Conservation (phyloP, 352 stramenopile genomes). For the Pythium dissimile region DNA sequence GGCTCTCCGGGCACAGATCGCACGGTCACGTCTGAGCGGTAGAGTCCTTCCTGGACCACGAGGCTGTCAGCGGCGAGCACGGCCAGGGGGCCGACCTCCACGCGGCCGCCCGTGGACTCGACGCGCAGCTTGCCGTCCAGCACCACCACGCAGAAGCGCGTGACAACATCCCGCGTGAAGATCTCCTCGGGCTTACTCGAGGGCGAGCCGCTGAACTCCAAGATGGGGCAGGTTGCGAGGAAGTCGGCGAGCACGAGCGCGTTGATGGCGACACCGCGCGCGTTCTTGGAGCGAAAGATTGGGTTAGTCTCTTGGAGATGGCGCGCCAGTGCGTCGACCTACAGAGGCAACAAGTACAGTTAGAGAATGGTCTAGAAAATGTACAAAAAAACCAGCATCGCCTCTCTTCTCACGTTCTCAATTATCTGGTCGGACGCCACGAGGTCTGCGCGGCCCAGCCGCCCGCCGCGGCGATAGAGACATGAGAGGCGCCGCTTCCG, state of each 20-base stretch:
- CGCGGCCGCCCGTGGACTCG: slow-evolving; percentile 24
- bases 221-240: slow-evolving; percentile 25
- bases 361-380: too few species aligned
- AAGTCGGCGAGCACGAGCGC: slow-evolving; percentile 24
- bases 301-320: slow-evolving; percentile 34
- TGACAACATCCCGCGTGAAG: slow-evolving; percentile 27
- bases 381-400: too few species aligned
- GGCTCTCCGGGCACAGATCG: slow-evolving; percentile 22
- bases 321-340: slow-evolving; percentile 27
- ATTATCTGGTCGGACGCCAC: slow-evolving; percentile 33
- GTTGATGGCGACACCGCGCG: slow-evolving; percentile 24
- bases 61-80: slow-evolving; percentile 39
- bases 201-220: slow-evolving; percentile 24
- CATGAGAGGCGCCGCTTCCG: slow-evolving; percentile 45
- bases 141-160: slow-evolving; percentile 33
- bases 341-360: too few species aligned
- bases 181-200: slow-evolving; percentile 17
- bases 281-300: slow-evolving; percentile 31
- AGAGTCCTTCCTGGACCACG: slow-evolving; percentile 39
- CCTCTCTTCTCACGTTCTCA: slow-evolving; percentile 31
- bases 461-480: slow-evolving; percentile 42
- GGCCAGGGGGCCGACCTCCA: slow-evolving; percentile 30
- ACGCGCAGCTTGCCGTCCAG: slow-evolving; percentile 33
- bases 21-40: slow-evolving; percentile 34
- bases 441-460: slow-evolving; percentile 44